Percentiles rank a stretch among this genome's conserved stretches.
phyloP scores from a whole-genome alignment of 169 alveolate genomes.

The Gregarina niphandrodes region DNA sequence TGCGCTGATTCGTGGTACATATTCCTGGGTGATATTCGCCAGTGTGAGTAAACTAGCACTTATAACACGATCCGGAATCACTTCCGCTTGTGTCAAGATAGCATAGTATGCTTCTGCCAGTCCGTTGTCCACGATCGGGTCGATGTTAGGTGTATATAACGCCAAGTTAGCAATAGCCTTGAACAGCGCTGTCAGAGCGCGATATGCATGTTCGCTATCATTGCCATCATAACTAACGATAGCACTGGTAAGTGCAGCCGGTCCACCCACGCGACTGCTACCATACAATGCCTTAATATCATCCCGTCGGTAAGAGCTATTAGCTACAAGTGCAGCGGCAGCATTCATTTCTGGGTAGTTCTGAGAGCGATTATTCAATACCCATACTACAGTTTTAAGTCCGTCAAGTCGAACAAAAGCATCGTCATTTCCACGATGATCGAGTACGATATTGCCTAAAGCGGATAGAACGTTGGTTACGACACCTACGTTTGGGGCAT shows the following conservation, averaged over 20 bases:
- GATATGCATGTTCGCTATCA: background rate
- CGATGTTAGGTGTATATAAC: background rate
- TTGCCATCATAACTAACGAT: background rate
- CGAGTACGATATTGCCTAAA: background rate
- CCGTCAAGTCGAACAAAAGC: too few relatives aligned
- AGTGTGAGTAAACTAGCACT: background rate
- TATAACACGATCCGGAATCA: background rate
- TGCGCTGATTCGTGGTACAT: background rate
- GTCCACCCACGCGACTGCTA: background rate
- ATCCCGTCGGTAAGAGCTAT: background rate
- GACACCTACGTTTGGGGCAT: background rate
- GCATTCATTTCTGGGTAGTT: background rate
- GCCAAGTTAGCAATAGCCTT: constrained; percentile 1
- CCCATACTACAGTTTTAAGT: too few relatives aligned
- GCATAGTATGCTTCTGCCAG: background rate
- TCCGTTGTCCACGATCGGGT: background rate
- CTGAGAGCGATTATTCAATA: background rate
- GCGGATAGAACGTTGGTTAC: background rate
- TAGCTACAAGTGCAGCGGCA: background rate
- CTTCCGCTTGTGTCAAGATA: background rate
- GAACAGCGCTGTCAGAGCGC: background rate
- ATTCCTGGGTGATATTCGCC: background rate
- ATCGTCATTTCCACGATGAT: background rate
- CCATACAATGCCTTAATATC: background rate
- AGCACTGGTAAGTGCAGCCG: background rate